Conservation (phyloP, 2,329 filamentous ascomycete species). For the Aspergillus pseudoterreus region DNA sequence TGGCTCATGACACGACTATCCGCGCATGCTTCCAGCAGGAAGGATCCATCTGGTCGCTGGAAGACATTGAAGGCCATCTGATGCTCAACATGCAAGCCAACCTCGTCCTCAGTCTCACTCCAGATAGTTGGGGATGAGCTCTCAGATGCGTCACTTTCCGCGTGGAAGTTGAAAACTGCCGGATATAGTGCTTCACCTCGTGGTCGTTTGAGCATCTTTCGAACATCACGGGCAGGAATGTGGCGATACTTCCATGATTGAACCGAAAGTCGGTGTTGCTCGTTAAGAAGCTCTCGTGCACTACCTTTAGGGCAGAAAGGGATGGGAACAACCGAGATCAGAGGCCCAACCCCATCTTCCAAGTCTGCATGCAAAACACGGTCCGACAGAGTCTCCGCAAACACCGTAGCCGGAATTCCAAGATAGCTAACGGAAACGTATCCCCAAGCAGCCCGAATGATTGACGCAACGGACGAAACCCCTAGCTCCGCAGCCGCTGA, state of each 20-base stretch:
- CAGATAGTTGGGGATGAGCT: conserved; percentile 18
- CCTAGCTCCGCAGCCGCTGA: conserved; percentile 19
- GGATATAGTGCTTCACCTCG: conserved; percentile 28
- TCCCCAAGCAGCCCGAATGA: conserved; percentile 29
- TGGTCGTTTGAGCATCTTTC: conserved; percentile 23
- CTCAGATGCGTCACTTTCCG: conserved; percentile 4
- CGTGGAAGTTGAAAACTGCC: conserved; percentile 33
- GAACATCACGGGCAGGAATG: conserved; percentile 27
- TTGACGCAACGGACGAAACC: conserved; percentile 25
- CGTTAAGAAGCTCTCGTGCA: conserved; percentile 19
- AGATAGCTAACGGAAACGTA: conserved; percentile 25
- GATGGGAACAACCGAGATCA: conserved; percentile 32
- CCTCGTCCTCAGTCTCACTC: conserved; percentile 25
- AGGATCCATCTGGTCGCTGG: conserved; percentile 13
- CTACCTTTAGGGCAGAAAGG: conserved; percentile 27
- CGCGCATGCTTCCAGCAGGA: conserved; percentile 25
- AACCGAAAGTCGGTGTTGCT: conserved; percentile 23
- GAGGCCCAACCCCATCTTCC: conserved; percentile 27
- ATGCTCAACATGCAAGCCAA: conserved; percentile 40
- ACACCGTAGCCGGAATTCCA: conserved; percentile 23
- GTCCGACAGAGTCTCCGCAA: conserved; percentile 31
- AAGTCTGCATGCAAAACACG: conserved; percentile 25
- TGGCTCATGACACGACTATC: conserved; percentile 22
- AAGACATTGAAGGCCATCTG: conserved; percentile 40
- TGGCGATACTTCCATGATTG: conserved; percentile 24